Conservation (phyloP, 2,329 filamentous ascomycete species). For the Leptographium flavum region DNA sequence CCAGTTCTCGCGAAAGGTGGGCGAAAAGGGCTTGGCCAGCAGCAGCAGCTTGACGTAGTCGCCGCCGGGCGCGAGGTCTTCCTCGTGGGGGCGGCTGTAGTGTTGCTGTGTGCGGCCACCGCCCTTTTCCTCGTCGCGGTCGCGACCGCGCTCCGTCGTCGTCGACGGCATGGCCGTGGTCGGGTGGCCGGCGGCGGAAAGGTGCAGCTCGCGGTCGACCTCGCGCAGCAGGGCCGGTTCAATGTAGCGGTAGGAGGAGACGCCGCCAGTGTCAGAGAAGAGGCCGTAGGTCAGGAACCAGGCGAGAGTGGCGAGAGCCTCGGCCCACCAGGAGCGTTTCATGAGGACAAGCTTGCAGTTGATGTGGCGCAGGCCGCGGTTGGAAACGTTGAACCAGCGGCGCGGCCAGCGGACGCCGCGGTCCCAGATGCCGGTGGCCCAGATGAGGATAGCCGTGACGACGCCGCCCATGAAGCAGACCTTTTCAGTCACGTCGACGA, state of each 20-base stretch:
- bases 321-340: conserved; percentile 67
- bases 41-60: conserved; percentile 85
- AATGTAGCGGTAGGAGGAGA: conserved; percentile 60
- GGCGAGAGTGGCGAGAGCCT: conserved; percentile 54
- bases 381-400: conserved; percentile 78
- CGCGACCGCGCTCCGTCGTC: not conserved
- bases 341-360: conserved; percentile 94
- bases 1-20: conserved; percentile 93
- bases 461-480: conserved; percentile 84
- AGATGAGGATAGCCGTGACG: conserved; percentile 74
- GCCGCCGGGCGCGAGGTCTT: conserved; percentile 79
- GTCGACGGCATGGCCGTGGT: conserved; percentile 4
- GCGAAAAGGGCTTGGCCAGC: conserved; percentile 86
- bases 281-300: conserved; percentile 68
- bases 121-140: conserved; percentile 10
- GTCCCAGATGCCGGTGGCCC: conserved; percentile 94
- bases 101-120: not conserved
- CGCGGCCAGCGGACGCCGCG: conserved; percentile 87
- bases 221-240: conserved; percentile 48
- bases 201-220: conserved; percentile 43
- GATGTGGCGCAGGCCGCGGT: conserved; percentile 78
- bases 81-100: conserved; percentile 28
- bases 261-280: conserved; percentile 50
- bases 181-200: conserved; percentile 26
- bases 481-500: conserved; percentile 79